These are phyloP conservation scores for Amniculicola lignicola DNA, from an alignment of 495 filamentous ascomycete species.

Conservation along the genomic window DNA sequence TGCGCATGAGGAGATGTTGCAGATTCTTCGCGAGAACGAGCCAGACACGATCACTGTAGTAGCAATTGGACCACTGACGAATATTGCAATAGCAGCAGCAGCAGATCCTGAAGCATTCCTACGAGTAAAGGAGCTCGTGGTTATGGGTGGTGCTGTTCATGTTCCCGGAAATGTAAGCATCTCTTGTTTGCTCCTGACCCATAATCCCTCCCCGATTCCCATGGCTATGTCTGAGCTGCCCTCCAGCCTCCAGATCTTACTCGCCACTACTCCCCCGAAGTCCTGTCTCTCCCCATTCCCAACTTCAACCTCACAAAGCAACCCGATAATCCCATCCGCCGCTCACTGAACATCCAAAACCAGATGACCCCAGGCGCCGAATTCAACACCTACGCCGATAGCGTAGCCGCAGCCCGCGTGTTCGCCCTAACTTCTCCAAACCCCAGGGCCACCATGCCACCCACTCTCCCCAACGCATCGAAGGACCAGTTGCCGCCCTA, in stretches of 20 bases:
- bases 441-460: constrained; percentile 69
- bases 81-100: constrained; percentile 81
- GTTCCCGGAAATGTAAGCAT: constrained; percentile 73
- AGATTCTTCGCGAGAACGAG: constrained; percentile 71
- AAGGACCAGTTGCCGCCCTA: constrained; percentile 56
- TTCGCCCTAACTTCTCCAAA: constrained; percentile 82
- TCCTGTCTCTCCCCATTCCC: constrained; percentile 17
- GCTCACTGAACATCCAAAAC: constrained; percentile 37
- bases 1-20: constrained; percentile 82
- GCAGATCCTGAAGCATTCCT: constrained; percentile 84
- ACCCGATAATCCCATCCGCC: constrained; percentile 33
- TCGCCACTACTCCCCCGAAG: not conserved
- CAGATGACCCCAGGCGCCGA: constrained; percentile 52
- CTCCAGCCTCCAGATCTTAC: constrained; percentile 19
- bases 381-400: constrained; percentile 50
- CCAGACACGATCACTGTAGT: constrained; percentile 83
- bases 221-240: constrained; percentile 3
- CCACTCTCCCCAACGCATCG: constrained; percentile 27
- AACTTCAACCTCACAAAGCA: constrained; percentile 37
- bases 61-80: constrained; percentile 86
- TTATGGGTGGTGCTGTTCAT: constrained; percentile 93
- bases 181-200: no score
- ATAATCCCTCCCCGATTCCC: not conserved
- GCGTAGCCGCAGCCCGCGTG: constrained; percentile 73
- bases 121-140: constrained; percentile 79